phyloP scores from a whole-genome alignment of 2,329 filamentous ascomycete genomes.

The Colletotrichum liriopes region DNA sequence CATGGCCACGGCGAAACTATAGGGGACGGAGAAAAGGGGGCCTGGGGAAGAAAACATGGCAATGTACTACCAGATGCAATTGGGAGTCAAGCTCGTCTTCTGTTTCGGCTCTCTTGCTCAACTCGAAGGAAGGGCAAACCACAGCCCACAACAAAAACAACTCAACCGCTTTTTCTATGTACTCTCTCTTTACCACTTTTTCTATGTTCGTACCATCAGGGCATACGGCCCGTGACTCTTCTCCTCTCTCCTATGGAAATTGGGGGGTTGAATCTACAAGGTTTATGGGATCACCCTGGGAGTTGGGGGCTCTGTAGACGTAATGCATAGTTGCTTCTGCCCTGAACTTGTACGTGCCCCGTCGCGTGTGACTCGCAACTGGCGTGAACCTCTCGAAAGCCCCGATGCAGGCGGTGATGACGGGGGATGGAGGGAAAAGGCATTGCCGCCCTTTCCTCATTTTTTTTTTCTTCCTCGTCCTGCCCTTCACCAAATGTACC shows the following conservation, averaged over 20 bases:
- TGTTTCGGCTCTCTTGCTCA: neutral
- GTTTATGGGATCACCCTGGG: constrained; percentile 1
- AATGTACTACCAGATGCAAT: constrained; percentile 4
- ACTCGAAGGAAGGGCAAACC: neutral
- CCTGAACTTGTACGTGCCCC: neutral
- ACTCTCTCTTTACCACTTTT: neutral
- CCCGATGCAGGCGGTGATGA: neutral
- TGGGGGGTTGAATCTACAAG: neutral
- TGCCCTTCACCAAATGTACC: neutral
- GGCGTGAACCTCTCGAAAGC: neutral
- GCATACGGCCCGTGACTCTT: neutral
- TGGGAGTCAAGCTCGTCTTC: constrained; percentile 6
- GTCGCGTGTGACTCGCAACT: neutral
- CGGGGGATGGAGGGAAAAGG: neutral
- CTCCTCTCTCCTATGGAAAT: constrained; percentile 7
- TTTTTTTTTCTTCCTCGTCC: no score
- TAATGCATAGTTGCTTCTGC: constrained; percentile 17
- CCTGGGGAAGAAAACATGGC: constrained; percentile 7
- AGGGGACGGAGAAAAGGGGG: neutral
- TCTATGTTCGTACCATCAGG: constrained; percentile 14
- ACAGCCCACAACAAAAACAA: constrained; percentile 4
- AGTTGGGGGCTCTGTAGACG: constrained; percentile 12
- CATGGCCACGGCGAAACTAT: constrained; percentile 24
- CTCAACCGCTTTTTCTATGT: neutral
- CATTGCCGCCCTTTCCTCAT: neutral